A percentile compares a stretch with the other conserved stretches of the same genome.
phyloP scores from a whole-genome alignment of 176 grass and related monocot species.

The Raddia distichophylla region DNA sequence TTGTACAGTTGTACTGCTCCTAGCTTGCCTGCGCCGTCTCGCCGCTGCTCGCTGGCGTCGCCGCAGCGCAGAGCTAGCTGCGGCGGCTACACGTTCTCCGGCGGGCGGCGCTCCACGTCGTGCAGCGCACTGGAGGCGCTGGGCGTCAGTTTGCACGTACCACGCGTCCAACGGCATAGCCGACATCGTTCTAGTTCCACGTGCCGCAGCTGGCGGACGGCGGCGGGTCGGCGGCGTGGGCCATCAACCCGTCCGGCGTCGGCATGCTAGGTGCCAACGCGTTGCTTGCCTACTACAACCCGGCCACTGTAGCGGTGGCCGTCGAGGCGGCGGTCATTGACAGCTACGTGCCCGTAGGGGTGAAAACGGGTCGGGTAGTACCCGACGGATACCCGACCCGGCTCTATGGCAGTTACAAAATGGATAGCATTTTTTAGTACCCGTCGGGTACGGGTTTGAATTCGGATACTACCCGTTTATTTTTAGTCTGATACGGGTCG shows the following conservation, averaged over 20 bases:
- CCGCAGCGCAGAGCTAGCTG: not conserved
- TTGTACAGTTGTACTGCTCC: not conserved
- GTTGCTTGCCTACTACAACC: conserved; percentile 31
- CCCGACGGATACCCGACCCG: too few relatives aligned
- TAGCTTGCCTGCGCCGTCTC: not conserved
- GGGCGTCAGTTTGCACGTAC: conserved; percentile 48
- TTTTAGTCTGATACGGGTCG: too few relatives aligned
- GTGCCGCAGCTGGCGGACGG: not conserved
- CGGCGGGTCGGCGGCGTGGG: conserved; percentile 47
- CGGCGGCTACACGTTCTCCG: not conserved
- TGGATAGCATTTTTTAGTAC: too few relatives aligned
- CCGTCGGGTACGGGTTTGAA: too few relatives aligned
- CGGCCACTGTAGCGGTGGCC: not conserved
- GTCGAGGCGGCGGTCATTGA: not conserved
- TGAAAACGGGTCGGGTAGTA: too few relatives aligned
- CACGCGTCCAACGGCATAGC: conserved; percentile 50
- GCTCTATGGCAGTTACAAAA: too few relatives aligned
- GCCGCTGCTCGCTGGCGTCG: not conserved
- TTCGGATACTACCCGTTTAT: too few relatives aligned
- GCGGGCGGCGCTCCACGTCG: conserved; percentile 30
- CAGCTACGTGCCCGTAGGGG: conserved; percentile 1
- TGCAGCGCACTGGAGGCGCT: conserved; percentile 46
- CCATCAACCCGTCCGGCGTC: conserved; percentile 44
- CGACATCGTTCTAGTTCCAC: conserved; percentile 49
- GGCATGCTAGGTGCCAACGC: conserved; percentile 48